Percentiles rank a stretch among this genome's conserved stretches.
Evolutionary conservation across 2,329 filamentous ascomycete species (phyloP).

Genomic region (Aspergillus sclerotialis): DNA sequence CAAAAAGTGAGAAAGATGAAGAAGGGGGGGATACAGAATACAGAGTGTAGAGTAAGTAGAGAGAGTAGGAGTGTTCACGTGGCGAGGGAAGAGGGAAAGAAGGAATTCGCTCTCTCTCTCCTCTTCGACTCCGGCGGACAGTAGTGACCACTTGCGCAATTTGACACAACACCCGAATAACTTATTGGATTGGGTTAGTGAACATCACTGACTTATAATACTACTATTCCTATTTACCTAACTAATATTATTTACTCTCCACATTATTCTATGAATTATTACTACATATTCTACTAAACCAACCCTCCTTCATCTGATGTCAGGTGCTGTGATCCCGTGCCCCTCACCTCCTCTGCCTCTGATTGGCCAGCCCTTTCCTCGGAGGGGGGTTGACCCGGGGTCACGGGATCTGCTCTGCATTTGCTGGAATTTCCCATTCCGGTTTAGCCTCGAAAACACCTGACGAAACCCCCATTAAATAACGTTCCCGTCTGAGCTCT

Average conservation of each 20-base stretch:
- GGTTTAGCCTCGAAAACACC: too few species aligned
- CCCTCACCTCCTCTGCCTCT: slow-evolving; percentile 12
- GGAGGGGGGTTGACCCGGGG: slow-evolving; percentile 16
- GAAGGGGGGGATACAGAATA: slow-evolving; percentile 21
- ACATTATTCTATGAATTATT: too few species aligned
- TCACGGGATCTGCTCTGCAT: slow-evolving; percentile 27
- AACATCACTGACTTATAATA: too few species aligned
- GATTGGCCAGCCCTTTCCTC: slow-evolving; percentile 19
- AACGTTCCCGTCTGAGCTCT: too few species aligned
- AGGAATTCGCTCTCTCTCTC: too few species aligned
- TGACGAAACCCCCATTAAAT: too few species aligned
- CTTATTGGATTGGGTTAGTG: too few species aligned
- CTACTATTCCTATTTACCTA: too few species aligned
- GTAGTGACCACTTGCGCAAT: slow-evolving; percentile 19
- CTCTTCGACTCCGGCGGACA: slow-evolving; percentile 13
- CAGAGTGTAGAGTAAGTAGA: slow-evolving; percentile 15
- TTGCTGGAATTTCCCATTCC: too few species aligned
- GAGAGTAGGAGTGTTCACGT: slow-evolving; percentile 33
- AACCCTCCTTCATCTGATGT: slow-evolving; percentile 16
- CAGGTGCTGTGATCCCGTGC: slow-evolving; percentile 35
- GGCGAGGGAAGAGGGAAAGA: slow-evolving; percentile 22
- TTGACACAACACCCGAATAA: too few species aligned
- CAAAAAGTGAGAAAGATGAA: slow-evolving; percentile 25
- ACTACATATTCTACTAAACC: too few species aligned
- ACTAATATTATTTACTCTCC: too few species aligned